Conservation (phyloP, 2,329 filamentous ascomycete genomes). For the Xylariomycetidae sp. region DNA sequence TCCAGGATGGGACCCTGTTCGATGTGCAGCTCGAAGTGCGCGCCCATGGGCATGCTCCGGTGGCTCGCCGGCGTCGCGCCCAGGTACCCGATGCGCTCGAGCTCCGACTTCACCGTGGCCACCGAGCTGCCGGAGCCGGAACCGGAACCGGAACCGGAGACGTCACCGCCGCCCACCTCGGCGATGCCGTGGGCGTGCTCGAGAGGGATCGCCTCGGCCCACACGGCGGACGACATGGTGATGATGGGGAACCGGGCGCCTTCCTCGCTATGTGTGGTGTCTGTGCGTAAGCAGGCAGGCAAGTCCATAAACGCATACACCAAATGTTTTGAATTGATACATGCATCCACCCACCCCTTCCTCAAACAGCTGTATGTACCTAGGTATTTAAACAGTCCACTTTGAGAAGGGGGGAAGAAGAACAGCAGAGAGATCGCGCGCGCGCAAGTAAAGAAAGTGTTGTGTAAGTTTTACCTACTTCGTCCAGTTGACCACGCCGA, state of each 20-base stretch:
- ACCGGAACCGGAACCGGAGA: too few species aligned
- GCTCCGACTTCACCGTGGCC: slow-evolving; percentile 63
- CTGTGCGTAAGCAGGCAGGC: too few species aligned
- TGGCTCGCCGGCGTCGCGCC: slow-evolving; percentile 54
- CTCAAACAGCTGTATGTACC: too few species aligned
- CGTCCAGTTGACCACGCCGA: slow-evolving; percentile 76
- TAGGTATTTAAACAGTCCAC: too few species aligned
- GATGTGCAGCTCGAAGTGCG: slow-evolving; percentile 81
- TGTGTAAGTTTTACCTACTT: slow-evolving; percentile 47
- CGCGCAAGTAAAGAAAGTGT: too few species aligned
- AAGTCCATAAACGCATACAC: too few species aligned
- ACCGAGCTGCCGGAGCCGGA: too few species aligned
- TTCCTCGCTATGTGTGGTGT: slow-evolving; percentile 60
- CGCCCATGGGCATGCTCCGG: slow-evolving; percentile 60
- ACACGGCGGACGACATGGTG: slow-evolving; percentile 72
- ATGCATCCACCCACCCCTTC: too few species aligned
- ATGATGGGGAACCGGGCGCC: slow-evolving; percentile 74
- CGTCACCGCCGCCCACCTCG: slow-evolving; percentile 58
- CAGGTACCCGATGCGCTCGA: slow-evolving; percentile 68
- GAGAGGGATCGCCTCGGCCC: slow-evolving; percentile 64
- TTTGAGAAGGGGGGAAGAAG: too few species aligned
- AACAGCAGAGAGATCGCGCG: too few species aligned
- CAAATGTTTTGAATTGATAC: too few species aligned
- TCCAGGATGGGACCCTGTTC: slow-evolving; percentile 79
- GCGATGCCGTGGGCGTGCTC: slow-evolving; percentile 55